Percentiles rank a stretch among this genome's conserved stretches.
Conservation (phyloP, 176 grass and related monocot genomes). For the Cenchrus purpureus region DNA sequence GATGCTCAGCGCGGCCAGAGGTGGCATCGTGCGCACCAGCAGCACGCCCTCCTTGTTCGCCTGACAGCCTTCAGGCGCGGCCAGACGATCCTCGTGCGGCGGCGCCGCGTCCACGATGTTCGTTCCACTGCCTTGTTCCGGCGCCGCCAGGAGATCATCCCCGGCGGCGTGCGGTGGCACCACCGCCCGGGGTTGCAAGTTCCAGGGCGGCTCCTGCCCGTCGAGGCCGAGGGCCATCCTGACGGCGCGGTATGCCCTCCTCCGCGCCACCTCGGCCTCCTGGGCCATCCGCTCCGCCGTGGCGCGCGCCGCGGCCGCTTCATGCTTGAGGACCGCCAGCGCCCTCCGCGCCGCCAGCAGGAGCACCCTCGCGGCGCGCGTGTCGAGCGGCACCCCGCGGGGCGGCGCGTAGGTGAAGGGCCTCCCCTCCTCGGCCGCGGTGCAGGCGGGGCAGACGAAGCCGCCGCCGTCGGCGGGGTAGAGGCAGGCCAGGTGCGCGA, state of each 20-base stretch:
- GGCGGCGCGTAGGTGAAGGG: constrained; percentile 46
- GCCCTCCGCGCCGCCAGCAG: constrained; percentile 45
- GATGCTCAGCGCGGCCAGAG: background rate
- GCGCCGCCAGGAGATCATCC: background rate
- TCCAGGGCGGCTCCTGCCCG: background rate
- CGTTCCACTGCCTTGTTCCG: background rate
- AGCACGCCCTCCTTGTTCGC: background rate
- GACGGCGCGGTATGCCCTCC: constrained; percentile 40
- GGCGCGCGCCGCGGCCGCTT: constrained; percentile 4
- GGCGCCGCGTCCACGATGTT: background rate
- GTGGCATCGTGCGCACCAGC: background rate
- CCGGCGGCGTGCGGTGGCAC: background rate
- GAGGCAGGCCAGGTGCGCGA: constrained; percentile 57
- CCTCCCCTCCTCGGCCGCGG: constrained; percentile 1
- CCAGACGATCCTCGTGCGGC: background rate
- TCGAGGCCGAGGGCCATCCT: background rate
- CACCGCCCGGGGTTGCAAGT: background rate
- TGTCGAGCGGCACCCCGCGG: constrained; percentile 12
- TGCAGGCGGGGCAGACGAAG: constrained; percentile 58
- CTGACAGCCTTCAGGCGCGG: background rate
- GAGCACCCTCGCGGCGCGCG: constrained; percentile 21
- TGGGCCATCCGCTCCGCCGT: constrained; percentile 34
- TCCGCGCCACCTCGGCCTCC: constrained; percentile 33
- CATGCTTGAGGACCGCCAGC: constrained; percentile 21
- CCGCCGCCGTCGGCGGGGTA: background rate